These are phyloP conservation scores for Candida adriatica DNA, from an alignment of 805 yeast species.

Conservation along the genomic window DNA sequence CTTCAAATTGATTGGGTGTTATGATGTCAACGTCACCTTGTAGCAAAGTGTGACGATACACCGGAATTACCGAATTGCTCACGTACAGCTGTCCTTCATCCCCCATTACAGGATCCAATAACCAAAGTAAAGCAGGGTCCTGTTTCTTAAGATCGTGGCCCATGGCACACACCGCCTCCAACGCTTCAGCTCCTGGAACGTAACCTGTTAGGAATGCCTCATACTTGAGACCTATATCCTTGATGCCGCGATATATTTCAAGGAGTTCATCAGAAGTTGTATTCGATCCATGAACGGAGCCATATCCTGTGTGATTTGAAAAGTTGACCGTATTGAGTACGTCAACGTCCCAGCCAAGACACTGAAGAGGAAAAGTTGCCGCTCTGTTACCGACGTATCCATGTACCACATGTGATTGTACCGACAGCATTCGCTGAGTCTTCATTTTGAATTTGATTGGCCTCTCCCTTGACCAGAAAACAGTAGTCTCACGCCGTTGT, in stretches of 20 bases:
- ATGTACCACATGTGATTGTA: conserved; percentile 67
- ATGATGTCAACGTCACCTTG: conserved; percentile 54
- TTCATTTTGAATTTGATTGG: too few species aligned
- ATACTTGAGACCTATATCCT: conserved; percentile 30
- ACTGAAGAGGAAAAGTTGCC: conserved; percentile 57
- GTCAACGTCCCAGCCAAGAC: conserved; percentile 65
- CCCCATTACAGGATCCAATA: conserved; percentile 77
- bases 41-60: conserved; percentile 40
- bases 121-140: conserved; percentile 37
- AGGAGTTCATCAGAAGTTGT: conserved; percentile 35
- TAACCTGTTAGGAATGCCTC: conserved; percentile 63
- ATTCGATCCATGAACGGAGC: conserved; percentile 42
- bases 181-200: conserved; percentile 49
- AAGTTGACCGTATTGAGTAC: conserved; percentile 57
- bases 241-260: conserved; percentile 33
- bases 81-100: conserved; percentile 71
- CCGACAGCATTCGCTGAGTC: conserved; percentile 32
- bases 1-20: conserved; percentile 90
- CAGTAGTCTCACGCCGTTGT: too few species aligned
- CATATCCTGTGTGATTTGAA: conserved; percentile 70
- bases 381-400: conserved; percentile 72
- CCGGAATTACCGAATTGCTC: conserved; percentile 50
- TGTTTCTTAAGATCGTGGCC: conserved; percentile 30
- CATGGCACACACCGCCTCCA: conserved; percentile 36
- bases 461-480: too few species aligned